These are phyloP conservation scores for Umbelopsis vinacea DNA, from an alignment of 192 early-diverging fungal genomes.

Conservation along the genomic window DNA sequence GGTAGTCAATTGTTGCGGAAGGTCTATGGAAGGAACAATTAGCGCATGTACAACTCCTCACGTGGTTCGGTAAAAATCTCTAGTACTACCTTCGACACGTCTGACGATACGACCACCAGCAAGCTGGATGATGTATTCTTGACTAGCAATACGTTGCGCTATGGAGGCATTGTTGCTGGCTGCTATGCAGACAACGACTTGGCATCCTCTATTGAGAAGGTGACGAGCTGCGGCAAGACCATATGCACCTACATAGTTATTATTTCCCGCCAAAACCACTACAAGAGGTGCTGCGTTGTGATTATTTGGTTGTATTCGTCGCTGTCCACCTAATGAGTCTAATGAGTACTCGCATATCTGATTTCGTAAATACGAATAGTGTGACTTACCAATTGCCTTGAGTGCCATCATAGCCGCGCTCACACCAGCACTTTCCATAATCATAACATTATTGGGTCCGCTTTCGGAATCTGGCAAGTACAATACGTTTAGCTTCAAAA, in stretches of 20 bases:
- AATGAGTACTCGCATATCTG: too few species aligned
- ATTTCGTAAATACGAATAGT: not conserved
- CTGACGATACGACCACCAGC: conserved; percentile 49
- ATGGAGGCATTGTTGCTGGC: conserved; percentile 49
- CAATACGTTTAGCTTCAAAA: not conserved
- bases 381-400: conserved; percentile 61
- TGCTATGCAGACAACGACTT: conserved; percentile 60
- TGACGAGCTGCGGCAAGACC: conserved; percentile 75
- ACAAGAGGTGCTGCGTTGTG: conserved; percentile 75
- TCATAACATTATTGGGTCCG: conserved; percentile 70
- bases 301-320: conserved; percentile 77
- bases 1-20: conserved; percentile 56
- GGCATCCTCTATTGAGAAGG: conserved; percentile 78
- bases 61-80: not conserved
- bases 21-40: conserved; percentile 42
- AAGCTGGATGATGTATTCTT: conserved; percentile 27
- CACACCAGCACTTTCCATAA: conserved; percentile 83
- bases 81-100: conserved; percentile 8
- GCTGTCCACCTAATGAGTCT: conserved; percentile 52
- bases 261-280: conserved; percentile 77
- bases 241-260: conserved; percentile 67
- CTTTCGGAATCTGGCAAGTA: conserved; percentile 51
- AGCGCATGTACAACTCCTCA: too few species aligned
- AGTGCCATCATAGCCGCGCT: conserved; percentile 73
- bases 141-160: conserved; percentile 9